phyloP scores from a whole-genome alignment of 495 filamentous ascomycete genomes.

The Penicillium cinerascens region DNA sequence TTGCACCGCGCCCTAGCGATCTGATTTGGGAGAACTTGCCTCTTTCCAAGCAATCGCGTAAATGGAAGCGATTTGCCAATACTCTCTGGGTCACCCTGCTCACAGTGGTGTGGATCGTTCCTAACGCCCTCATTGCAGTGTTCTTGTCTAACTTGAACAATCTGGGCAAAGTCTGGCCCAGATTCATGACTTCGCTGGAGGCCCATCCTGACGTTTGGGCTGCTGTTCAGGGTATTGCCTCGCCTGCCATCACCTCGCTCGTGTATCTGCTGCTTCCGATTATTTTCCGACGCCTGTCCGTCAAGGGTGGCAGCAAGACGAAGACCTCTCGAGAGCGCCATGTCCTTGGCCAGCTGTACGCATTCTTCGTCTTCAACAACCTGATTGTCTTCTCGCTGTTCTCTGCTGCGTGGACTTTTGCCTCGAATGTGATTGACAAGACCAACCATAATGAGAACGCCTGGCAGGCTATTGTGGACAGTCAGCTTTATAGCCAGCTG shows the following conservation, averaged over 20 bases:
- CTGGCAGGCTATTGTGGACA: conserved; percentile 65
- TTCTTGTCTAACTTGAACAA: conserved; percentile 85
- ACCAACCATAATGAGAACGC: conserved; percentile 48
- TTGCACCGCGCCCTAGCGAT: conserved; percentile 86
- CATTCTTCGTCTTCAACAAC: conserved; percentile 98
- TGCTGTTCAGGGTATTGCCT: conserved; percentile 86
- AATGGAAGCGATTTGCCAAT: conserved; percentile 71
- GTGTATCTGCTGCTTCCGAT: conserved; percentile 87
- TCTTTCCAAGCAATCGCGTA: conserved; percentile 59
- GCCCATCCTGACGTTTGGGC: conserved; percentile 67
- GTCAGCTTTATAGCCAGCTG: conserved; percentile 56
- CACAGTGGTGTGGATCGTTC: conserved; percentile 87
- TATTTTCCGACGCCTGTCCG: conserved; percentile 80
- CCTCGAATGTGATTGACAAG: conserved; percentile 59
- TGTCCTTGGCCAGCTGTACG: conserved; percentile 84
- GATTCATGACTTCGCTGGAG: conserved; percentile 62
- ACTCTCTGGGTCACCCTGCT: conserved; percentile 77
- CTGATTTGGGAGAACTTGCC: conserved; percentile 94
- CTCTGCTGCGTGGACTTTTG: conserved; percentile 68
- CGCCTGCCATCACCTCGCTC: conserved; percentile 86
- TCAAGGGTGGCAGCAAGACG: conserved; percentile 76
- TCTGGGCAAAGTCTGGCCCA: conserved; percentile 74
- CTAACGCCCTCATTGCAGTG: conserved; percentile 91
- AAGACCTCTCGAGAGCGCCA: conserved; percentile 94
- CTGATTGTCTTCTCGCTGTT: conserved; percentile 91